A percentile compares a stretch with the other conserved stretches of the same genome.
Conservation (phyloP, 768 basidiomycete species). For the Lentinula raphanica region DNA sequence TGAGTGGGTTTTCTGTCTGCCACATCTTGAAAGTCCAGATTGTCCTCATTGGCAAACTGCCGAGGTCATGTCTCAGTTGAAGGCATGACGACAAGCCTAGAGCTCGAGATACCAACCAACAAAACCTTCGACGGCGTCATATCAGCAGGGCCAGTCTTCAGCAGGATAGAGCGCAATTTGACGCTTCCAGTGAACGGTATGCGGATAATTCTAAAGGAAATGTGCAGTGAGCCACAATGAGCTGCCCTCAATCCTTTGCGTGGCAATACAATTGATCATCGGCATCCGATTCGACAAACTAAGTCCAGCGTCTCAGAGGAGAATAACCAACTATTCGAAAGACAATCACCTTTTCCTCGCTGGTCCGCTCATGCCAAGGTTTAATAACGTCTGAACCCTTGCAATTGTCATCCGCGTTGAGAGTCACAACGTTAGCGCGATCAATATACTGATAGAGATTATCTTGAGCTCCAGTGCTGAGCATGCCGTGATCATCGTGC, state of each 20-base stretch:
- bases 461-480: slow-evolving; percentile 50
- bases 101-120: slow-evolving; percentile 44
- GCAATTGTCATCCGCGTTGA: slow-evolving; percentile 51
- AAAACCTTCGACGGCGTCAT: slow-evolving; percentile 70
- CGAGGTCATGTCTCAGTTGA: slow-evolving; percentile 1
- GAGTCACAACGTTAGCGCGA: slow-evolving; percentile 69
- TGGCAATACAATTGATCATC: slow-evolving; percentile 78
- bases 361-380: slow-evolving; percentile 76
- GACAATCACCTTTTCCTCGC: slow-evolving; percentile 61
- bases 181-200: slow-evolving; percentile 87
- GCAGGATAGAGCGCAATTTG: slow-evolving; percentile 72
- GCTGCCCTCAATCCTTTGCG: neutral
- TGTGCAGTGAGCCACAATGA: slow-evolving; percentile 2
- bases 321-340: neutral
- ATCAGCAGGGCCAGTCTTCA: slow-evolving; percentile 80
- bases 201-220: slow-evolving; percentile 60
- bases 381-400: slow-evolving; percentile 65
- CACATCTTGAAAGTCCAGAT: slow-evolving; percentile 77
- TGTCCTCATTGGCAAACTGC: slow-evolving; percentile 80
- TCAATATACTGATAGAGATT: slow-evolving; percentile 77
- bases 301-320: slow-evolving; percentile 8
- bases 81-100: neutral
- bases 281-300: slow-evolving; percentile 86
- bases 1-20: slow-evolving; percentile 59
- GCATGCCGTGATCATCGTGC: slow-evolving; percentile 47